Evolutionary conservation across 768 basidiomycete species (phyloP).

Genomic region (Lentinula detonsa): DNA sequence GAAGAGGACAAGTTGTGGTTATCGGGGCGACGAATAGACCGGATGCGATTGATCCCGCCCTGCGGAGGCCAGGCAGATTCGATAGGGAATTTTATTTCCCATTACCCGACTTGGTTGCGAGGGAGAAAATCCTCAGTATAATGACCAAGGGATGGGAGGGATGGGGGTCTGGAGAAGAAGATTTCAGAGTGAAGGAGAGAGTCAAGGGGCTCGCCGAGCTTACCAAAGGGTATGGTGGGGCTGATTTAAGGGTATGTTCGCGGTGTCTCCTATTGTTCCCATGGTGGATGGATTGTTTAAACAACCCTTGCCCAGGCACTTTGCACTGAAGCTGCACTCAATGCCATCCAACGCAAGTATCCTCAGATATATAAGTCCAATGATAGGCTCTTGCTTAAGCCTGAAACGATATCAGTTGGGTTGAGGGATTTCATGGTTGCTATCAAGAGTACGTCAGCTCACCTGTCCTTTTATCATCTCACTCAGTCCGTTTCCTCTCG

Average conservation of each 20-base stretch:
- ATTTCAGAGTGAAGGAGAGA: constrained; percentile 15
- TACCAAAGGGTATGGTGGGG: constrained; percentile 90
- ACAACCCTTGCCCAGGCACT: constrained; percentile 50
- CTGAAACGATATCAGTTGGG: constrained; percentile 78
- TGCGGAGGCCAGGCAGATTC: constrained; percentile 90
- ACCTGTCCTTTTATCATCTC: constrained; percentile 4
- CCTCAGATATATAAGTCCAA: constrained; percentile 95
- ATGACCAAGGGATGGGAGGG: constrained; percentile 90
- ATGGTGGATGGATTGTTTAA: too few species aligned
- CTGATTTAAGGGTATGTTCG: constrained; percentile 80
- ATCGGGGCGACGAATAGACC: constrained; percentile 98
- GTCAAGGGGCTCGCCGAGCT: constrained; percentile 66
- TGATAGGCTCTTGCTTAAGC: constrained; percentile 78
- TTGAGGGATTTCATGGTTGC: constrained; percentile 97
- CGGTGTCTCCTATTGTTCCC: too few species aligned
- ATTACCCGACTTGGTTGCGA: constrained; percentile 74
- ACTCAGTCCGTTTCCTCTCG: neutral
- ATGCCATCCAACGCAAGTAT: constrained; percentile 92
- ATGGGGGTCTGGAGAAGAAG: constrained; percentile 38
- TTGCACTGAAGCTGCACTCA: constrained; percentile 94
- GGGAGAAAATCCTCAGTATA: constrained; percentile 84
- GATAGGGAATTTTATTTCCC: constrained; percentile 99
- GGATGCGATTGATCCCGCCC: constrained; percentile 95
- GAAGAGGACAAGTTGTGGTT: constrained; percentile 92
- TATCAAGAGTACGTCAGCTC: constrained; percentile 72